phyloP scores from a whole-genome alignment of 2,329 filamentous ascomycete genomes.

The Bipolaris oryzae region DNA sequence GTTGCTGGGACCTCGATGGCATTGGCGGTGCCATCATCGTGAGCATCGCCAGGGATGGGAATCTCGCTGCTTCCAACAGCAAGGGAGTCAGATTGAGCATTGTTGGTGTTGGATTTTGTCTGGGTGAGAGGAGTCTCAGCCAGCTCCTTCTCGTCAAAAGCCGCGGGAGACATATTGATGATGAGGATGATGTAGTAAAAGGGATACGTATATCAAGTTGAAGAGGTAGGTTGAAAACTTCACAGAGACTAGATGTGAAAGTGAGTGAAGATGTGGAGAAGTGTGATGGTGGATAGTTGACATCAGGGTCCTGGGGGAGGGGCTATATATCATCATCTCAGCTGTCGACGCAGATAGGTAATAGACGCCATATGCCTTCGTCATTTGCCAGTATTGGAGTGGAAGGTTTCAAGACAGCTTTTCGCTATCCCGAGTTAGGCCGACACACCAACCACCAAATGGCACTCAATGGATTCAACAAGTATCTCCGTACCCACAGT shows the following conservation, averaged over 20 bases:
- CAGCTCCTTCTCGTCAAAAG: conserved; percentile 64
- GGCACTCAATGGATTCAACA: conserved; percentile 27
- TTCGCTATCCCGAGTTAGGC: conserved; percentile 31
- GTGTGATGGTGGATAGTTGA: neutral
- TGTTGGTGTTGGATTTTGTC: conserved; percentile 33
- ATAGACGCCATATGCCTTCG: conserved; percentile 27
- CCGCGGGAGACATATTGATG: conserved; percentile 54
- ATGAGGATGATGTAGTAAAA: conserved; percentile 5
- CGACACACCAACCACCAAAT: conserved; percentile 18
- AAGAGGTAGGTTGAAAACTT: conserved; percentile 7
- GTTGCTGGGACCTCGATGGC: conserved; percentile 73
- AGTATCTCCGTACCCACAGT: conserved; percentile 37
- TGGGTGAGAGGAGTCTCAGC: conserved; percentile 40
- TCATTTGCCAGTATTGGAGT: conserved; percentile 24
- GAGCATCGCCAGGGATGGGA: conserved; percentile 41
- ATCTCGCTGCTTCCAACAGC: conserved; percentile 43
- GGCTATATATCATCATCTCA: conserved; percentile 33
- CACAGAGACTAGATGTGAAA: conserved; percentile 11
- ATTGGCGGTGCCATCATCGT: conserved; percentile 46
- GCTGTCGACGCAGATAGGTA: neutral
- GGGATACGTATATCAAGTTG: conserved; percentile 16
- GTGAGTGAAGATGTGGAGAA: conserved; percentile 8
- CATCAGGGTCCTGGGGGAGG: conserved; percentile 31
- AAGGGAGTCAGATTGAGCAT: conserved; percentile 19
- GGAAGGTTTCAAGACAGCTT: conserved; percentile 21